Base-by-base conservation (phyloP, 495 filamentous ascomycete genomes). In the Lasiosphaeria hispida region DNA sequence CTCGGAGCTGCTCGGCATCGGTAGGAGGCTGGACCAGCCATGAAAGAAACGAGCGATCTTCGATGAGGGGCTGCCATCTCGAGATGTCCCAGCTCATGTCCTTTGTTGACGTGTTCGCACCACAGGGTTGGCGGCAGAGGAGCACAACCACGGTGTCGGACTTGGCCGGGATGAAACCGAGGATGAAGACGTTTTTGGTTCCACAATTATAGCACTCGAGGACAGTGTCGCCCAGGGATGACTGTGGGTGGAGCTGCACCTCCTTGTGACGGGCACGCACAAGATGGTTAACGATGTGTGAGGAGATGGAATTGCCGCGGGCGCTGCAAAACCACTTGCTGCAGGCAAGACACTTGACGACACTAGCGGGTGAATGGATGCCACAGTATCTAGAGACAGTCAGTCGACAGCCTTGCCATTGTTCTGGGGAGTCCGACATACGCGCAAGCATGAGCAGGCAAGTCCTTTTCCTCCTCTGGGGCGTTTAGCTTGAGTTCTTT, bases 11-110 rank as follows among this genome's bases (percentile, higher is more conserved):
- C 72, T 99, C 94, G 60, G 92, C 90, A 69, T 99, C 94, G 13
- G 90, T 87, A 9, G 94, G 94, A 10, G 87, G 80, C 48, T 85
- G 84, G 30, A 99, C 94, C 48, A 99, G 89, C 94, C 94, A 99
- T 38, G 85, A 83, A 23, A 99, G 73, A 66, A 99, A 99, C 7
- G 92, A 93, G 33, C 94, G 91, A 64, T 99, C 94, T 68, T 97
- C 92, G 58, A 99, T 97, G 38, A 99, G 79, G 3, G 94, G 94
- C 64, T 97, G 92, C 94, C 94, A 99, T 62, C 92, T 86, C 7
- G 95, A 96, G 11, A 92, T 93, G 74, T 99, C 94, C 94, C 94
- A 99, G 70, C 93, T 97, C 94, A 99, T 99, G 67, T 97, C 94
- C 75, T 99, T 99, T n/a, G 91, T 91, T 10, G 93, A 96, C 4